Conservation (phyloP, 108 stramenopile species). For the Skeletonema menzelii region DNA sequence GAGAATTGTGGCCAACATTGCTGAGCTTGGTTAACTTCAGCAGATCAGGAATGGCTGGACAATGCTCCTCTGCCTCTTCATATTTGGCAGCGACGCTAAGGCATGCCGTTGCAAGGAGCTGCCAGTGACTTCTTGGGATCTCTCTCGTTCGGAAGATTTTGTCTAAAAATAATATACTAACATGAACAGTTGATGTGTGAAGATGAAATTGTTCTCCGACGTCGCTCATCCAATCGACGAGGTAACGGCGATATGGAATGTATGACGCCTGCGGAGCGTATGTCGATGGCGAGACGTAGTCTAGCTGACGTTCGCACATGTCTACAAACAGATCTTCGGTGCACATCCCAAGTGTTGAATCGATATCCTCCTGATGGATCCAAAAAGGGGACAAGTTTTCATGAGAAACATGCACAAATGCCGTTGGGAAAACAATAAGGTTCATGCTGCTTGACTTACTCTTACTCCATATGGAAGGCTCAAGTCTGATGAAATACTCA, state of each 20-base stretch:
- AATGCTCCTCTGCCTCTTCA: slow-evolving; percentile 91
- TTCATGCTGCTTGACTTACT: slow-evolving; percentile 38
- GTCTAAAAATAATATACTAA: slow-evolving; percentile 82
- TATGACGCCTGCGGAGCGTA: slow-evolving; percentile 76
- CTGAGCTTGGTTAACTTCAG: slow-evolving; percentile 79
- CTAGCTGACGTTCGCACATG: slow-evolving; percentile 76
- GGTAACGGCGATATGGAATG: slow-evolving; percentile 86
- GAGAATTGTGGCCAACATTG: slow-evolving; percentile 68
- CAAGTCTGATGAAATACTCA: slow-evolving; percentile 42
- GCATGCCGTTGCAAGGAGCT: slow-evolving; percentile 91
- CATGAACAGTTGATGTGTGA: slow-evolving; percentile 84
- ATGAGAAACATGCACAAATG: not conserved
- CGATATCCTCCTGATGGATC: slow-evolving; percentile 54
- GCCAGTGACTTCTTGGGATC: slow-evolving; percentile 83
- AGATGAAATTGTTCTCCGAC: slow-evolving; percentile 86
- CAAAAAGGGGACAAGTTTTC: not conserved
- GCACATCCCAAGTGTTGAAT: slow-evolving; percentile 64
- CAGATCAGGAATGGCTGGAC: slow-evolving; percentile 85
- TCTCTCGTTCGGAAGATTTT: slow-evolving; percentile 79
- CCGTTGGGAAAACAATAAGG: not conserved
- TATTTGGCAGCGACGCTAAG: slow-evolving; percentile 89
- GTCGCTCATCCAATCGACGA: slow-evolving; percentile 93
- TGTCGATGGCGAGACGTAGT: slow-evolving; percentile 72
- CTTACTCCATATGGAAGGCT: slow-evolving; percentile 71
- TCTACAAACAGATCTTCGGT: slow-evolving; percentile 77